Evolutionary conservation across 164 flowering plant species (phyloP).

Genomic region (Malania oleifera): DNA sequence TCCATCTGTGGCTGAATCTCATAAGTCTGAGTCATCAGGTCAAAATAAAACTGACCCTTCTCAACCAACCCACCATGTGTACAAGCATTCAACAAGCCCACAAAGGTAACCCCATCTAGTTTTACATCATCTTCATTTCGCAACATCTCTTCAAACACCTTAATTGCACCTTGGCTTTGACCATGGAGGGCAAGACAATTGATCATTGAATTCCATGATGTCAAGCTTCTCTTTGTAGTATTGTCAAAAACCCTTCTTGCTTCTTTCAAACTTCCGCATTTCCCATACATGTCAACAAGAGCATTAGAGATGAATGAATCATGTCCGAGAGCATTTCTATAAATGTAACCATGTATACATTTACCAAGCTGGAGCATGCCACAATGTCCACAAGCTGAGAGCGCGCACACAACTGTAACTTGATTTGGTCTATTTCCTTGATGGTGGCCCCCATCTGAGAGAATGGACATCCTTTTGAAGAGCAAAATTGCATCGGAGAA

Average conservation of each 20-base stretch:
- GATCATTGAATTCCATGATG: slow-evolving; percentile 61
- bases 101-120: slow-evolving; percentile 55
- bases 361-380: slow-evolving; percentile 61
- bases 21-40: slow-evolving; percentile 32
- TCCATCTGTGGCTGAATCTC: slow-evolving; percentile 47
- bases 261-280: slow-evolving; percentile 52
- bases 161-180: slow-evolving; percentile 35
- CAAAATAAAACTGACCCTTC: slow-evolving; percentile 38
- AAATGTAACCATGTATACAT: slow-evolving; percentile 48
- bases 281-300: slow-evolving; percentile 66
- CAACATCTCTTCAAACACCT: slow-evolving; percentile 48
- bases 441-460: neutral
- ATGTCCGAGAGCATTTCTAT: slow-evolving; percentile 24
- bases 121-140: slow-evolving; percentile 15
- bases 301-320: slow-evolving; percentile 39
- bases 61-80: slow-evolving; percentile 58
- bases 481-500: slow-evolving; percentile 45
- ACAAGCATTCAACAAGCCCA: slow-evolving; percentile 62
- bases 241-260: slow-evolving; percentile 42
- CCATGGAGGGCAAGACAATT: slow-evolving; percentile 64
- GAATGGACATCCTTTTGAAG: slow-evolving; percentile 38
- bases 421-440: slow-evolving; percentile 37
- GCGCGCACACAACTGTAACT: slow-evolving; percentile 38
- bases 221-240: slow-evolving; percentile 29
- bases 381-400: slow-evolving; percentile 57